Base-by-base conservation (phyloP, 2,329 filamentous ascomycete genomes). In the Fusarium oligoseptatum region DNA sequence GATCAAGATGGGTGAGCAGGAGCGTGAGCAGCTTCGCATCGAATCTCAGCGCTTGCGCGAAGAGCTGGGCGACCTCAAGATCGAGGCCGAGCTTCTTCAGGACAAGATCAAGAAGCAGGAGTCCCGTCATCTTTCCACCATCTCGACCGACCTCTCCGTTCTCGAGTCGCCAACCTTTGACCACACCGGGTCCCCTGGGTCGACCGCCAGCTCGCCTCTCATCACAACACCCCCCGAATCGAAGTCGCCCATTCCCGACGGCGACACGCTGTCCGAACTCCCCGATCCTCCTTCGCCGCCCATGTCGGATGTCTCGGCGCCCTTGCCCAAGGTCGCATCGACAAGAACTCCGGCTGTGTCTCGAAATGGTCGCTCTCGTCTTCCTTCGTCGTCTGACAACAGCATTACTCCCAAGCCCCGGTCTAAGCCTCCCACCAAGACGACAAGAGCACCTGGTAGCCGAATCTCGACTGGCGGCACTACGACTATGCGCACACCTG, bases 271-370 rank as follows among this genome's bases (percentile, higher is more conserved):
- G 36, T 92, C 92, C 56, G 91, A 92, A 52, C 86, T 93, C 57
- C 90, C 92, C 32, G 97, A 97, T 55, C 96, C 97, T 41, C 97
- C 97, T 12, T 98, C 97, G 22, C 97, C 97, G 55, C 95, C 96
- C 39, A 93, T 97, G 84, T 98, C 96, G 2, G 97, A 98, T 79
- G 91, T 92, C 20, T 95, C 95, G 14, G 87, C 88, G 17, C 88
- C 89, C 43, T 81, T 90, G 65, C 88, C 85, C 67, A 91, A 88
- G 80, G 83, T 87, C 4, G 77, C 83, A 14, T 87, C 74, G 1
- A 67, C 74, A 17, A 76, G 76, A 55, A 71, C 84, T 4, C 81
- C 85, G 8, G 78, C 78, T 15, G 27, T 52, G 24, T 76, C 77
- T 14, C 72, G 64, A 39, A 84, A 87, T 27, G 62, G 73, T 20